Evolutionary conservation across 2,329 filamentous ascomycete species (phyloP).

Genomic region (Ophiostoma australiae): DNA sequence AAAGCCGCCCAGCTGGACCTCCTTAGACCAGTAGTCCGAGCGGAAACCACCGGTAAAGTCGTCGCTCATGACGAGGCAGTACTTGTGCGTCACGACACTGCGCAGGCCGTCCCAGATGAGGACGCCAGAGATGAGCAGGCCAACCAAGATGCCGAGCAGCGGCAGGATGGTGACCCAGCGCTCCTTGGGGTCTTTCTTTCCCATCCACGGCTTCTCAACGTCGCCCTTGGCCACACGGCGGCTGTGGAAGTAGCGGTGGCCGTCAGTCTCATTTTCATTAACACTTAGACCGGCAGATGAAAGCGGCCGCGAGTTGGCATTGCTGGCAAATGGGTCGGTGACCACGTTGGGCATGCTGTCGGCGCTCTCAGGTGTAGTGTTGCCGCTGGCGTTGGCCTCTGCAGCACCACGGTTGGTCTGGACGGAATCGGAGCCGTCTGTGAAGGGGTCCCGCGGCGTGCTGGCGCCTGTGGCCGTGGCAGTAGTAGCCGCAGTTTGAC

Average conservation of each 20-base stretch:
- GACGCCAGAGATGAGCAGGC: conserved; percentile 62
- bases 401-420: conserved; percentile 29
- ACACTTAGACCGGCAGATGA: conserved; percentile 41
- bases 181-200: conserved; percentile 63
- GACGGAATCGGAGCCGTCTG: conserved; percentile 37
- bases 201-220: conserved; percentile 70
- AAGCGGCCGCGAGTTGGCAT: conserved; percentile 35
- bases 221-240: conserved; percentile 67
- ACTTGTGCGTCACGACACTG: conserved; percentile 68
- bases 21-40: conserved; percentile 63
- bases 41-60: conserved; percentile 58
- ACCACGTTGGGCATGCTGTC: conserved; percentile 27
- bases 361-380: conserved; percentile 30
- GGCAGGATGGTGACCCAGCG: conserved; percentile 85
- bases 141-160: conserved; percentile 63
- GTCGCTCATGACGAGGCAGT: conserved; percentile 64
- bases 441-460: conserved; percentile 37
- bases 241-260: conserved; percentile 65
- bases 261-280: conserved; percentile 31
- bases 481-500: neutral
- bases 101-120: conserved; percentile 70
- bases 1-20: conserved; percentile 69
- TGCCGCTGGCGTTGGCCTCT: neutral
- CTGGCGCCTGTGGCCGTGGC: neutral
- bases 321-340: conserved; percentile 46